A percentile compares a stretch with the other conserved stretches of the same genome.
phyloP scores from a whole-genome alignment of 2,329 filamentous ascomycete species.

The Diplodia corticola region DNA sequence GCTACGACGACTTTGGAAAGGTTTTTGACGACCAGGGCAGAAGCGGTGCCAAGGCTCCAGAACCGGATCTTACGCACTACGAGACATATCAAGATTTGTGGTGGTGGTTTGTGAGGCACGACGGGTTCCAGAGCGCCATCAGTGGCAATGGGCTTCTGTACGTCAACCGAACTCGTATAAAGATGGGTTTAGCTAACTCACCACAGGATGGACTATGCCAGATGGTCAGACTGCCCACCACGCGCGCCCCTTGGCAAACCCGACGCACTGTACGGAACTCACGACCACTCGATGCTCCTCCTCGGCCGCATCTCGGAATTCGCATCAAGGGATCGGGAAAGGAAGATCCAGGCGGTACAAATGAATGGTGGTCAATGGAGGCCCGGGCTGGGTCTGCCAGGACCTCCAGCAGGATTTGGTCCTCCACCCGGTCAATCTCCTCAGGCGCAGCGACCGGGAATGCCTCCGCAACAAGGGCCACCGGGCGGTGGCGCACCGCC shows the following conservation, averaged over 20 bases:
- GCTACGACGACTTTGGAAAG: constrained; percentile 59
- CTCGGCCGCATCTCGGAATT: constrained; percentile 80
- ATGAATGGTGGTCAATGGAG: constrained; percentile 59
- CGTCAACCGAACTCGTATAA: constrained; percentile 42
- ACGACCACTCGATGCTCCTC: constrained; percentile 82
- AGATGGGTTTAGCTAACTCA: not conserved
- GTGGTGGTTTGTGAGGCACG: constrained; percentile 97
- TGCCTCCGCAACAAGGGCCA: constrained; percentile 8
- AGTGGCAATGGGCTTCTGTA: constrained; percentile 85
- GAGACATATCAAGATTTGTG: constrained; percentile 82
- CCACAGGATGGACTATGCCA: constrained; percentile 71
- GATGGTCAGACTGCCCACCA: constrained; percentile 86
- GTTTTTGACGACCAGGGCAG: constrained; percentile 42
- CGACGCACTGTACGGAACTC: constrained; percentile 81
- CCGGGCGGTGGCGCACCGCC: not conserved
- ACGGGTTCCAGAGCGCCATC: constrained; percentile 85
- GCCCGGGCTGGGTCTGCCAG: constrained; percentile 52
- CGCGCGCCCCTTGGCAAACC: constrained; percentile 74
- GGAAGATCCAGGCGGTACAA: constrained; percentile 71
- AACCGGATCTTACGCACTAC: constrained; percentile 71
- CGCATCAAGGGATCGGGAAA: constrained; percentile 69
- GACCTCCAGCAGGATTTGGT: constrained; percentile 32
- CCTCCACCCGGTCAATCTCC: constrained; percentile 10
- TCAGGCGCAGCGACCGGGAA: not conserved
- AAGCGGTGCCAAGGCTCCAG: constrained; percentile 35